Evolutionary conservation across 116 monocot species (phyloP).

Genomic region (Phalaenopsis hybrid): DNA sequence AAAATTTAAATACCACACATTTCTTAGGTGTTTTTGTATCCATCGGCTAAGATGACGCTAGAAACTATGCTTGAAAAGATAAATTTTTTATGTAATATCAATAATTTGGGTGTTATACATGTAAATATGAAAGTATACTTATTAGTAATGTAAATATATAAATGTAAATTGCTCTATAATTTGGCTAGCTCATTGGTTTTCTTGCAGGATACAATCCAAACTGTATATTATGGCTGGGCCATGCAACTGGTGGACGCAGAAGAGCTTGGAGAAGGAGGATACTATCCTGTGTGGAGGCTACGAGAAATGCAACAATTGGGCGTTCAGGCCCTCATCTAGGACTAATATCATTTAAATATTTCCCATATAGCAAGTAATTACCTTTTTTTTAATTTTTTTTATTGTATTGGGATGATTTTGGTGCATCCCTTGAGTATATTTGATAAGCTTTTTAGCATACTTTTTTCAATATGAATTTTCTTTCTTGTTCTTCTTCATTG

Average conservation of each 20-base stretch:
- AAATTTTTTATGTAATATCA: too few species aligned
- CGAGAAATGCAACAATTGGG: slow-evolving; percentile 84
- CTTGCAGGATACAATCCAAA: slow-evolving; percentile 80
- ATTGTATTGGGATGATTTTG: slow-evolving; percentile 4
- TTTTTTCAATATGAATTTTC: neutral
- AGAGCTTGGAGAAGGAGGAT: slow-evolving; percentile 63
- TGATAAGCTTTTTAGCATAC: neutral
- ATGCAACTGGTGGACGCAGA: slow-evolving; percentile 78
- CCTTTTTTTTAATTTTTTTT: neutral
- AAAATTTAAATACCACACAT: too few species aligned
- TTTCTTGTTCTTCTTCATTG: neutral
- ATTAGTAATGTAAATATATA: too few species aligned
- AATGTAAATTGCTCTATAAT: too few species aligned
- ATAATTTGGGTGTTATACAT: too few species aligned
- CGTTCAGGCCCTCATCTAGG: slow-evolving; percentile 67
- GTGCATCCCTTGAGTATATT: neutral
- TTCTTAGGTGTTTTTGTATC: too few species aligned
- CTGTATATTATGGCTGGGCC: slow-evolving; percentile 80
- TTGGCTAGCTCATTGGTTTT: neutral
- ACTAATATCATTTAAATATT: neutral
- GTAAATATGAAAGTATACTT: too few species aligned
- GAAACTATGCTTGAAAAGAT: too few species aligned
- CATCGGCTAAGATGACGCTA: too few species aligned
- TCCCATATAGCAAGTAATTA: neutral
- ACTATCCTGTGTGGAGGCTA: slow-evolving; percentile 63